A percentile compares a stretch with the other conserved stretches of the same genome.
These are phyloP conservation scores for Wickerhamomyces subpelliculosus DNA, from an alignment of 805 yeast species.

Conservation along the genomic window DNA sequence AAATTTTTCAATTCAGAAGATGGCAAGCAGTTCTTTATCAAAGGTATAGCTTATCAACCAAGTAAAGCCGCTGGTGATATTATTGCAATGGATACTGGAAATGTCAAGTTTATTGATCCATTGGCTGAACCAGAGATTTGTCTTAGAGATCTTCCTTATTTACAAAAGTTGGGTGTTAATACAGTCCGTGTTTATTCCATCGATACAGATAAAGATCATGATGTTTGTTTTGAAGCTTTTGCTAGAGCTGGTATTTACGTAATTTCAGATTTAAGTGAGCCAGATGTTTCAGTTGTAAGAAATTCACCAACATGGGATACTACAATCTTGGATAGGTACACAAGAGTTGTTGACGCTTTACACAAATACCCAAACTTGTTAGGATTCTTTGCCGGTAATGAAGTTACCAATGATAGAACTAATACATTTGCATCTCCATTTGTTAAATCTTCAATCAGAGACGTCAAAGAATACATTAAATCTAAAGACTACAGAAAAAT, in stretches of 20 bases:
- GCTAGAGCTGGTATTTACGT: conserved; percentile 88
- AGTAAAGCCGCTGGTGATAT: conserved; percentile 36
- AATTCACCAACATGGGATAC: conserved; percentile 73
- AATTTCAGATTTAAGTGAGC: conserved; percentile 85
- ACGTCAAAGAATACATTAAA: conserved; percentile 68
- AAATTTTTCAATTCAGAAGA: conserved; percentile 68
- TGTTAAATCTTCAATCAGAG: conserved; percentile 95
- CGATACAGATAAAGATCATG: conserved; percentile 66
- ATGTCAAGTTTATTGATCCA: conserved; percentile 54
- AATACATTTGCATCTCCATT: conserved; percentile 89
- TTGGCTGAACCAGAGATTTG: conserved; percentile 66
- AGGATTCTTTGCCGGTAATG: conserved; percentile 98
- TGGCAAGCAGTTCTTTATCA: conserved; percentile 79
- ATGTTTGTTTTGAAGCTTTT: conserved; percentile 66
- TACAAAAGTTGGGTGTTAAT: conserved; percentile 62
- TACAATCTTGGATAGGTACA: conserved; percentile 68
- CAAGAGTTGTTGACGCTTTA: conserved; percentile 74
- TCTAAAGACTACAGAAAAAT: conserved; percentile 61
- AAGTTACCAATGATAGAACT: conserved; percentile 78
- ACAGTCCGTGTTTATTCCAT: conserved; percentile 83
- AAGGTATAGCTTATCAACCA: conserved; percentile 85
- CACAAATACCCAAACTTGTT: conserved; percentile 71
- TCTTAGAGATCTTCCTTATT: conserved; percentile 75
- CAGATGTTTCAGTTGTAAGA: conserved; percentile 70
- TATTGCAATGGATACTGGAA: conserved; percentile 12